Evolutionary conservation across 2,329 filamentous ascomycete genomes (phyloP), one percentile per base, ranked within the genome.

Genomic region (Neurospora sp.): DNA sequence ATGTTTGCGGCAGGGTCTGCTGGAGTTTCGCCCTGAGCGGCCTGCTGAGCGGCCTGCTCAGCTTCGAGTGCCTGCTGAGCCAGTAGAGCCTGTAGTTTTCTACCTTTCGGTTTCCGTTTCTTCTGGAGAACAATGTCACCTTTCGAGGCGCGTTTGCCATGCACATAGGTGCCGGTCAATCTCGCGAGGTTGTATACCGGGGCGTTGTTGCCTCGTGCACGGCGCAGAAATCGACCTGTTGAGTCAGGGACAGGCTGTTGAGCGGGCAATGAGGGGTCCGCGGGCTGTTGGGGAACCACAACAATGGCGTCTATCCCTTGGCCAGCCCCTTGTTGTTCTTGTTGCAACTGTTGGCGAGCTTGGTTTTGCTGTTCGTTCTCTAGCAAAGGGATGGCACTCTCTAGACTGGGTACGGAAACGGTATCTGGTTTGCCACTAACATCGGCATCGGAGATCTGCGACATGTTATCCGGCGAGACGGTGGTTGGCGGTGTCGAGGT

Each of bases 141-240:
- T 66, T 85, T 87, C 65, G 83, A 78, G 79, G 80, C 83, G 79
- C 81, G 84, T 74, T 85, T 87, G 67, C 85, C 88, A 73, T 90
- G 88, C 62, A 85, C 83, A 37, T 85, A 84, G 66, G 87, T 91
- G 73, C 89, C 88, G 70, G 84, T 85, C 68, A 91, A 82, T 74
- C 86, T 84, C 73, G 87, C 83, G 17, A 91, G 80, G 75, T 92
- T 92, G 80, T 92, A 92, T 17, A 89, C 86, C 6, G 52, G 12
- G 86, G 84, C 19, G 87, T 81, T 68, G 83, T 84, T n/a, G 80
- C 23, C 75, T 72, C 86, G 84, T 43, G 83, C 81, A 75, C 89
- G 86, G 74, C 84, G 85, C 71, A 86, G 83, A 70, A 57, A 57
- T 62, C 88, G 86, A 69, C 77, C 76, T 67, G 78, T 74, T n/a